phyloP scores from a whole-genome alignment of 2,329 filamentous ascomycete species.

The Aspergillus felis region DNA sequence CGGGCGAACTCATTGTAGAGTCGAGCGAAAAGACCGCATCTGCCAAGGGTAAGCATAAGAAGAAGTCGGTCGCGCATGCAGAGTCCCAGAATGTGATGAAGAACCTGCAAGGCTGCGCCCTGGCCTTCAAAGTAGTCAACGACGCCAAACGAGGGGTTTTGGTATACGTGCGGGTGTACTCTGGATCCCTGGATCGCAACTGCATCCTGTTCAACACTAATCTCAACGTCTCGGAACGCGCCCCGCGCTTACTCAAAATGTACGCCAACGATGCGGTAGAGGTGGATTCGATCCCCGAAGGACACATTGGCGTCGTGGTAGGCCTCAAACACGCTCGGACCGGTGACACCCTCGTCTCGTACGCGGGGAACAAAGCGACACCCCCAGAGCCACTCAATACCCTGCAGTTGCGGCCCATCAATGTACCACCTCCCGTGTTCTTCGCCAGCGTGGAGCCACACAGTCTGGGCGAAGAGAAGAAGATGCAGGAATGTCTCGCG shows the following conservation, averaged over 20 bases:
- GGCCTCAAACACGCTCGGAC: constrained; percentile 89
- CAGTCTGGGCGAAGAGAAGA: constrained; percentile 72
- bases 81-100: constrained; percentile 45
- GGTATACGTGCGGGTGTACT: constrained; percentile 89
- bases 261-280: constrained; percentile 85
- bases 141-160: constrained; percentile 81
- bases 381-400: constrained; percentile 66
- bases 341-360: constrained; percentile 83
- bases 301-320: constrained; percentile 90
- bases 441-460: constrained; percentile 89
- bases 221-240: constrained; percentile 71
- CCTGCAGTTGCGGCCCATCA: constrained; percentile 80
- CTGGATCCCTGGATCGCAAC: constrained; percentile 72
- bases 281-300: constrained; percentile 71
- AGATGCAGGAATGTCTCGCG: constrained; percentile 69
- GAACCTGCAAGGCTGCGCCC: constrained; percentile 65
- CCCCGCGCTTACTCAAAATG: constrained; percentile 79
- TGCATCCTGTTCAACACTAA: constrained; percentile 82
- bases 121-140: constrained; percentile 90
- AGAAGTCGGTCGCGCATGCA: constrained; percentile 41
- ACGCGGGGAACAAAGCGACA: constrained; percentile 59
- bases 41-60: constrained; percentile 41
- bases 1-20: constrained; percentile 42
- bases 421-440: constrained; percentile 89
- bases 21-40: constrained; percentile 27